These are phyloP conservation scores for Fagopyrum homotropicum DNA, from an alignment of 148 eudicot genomes.

Conservation along the genomic window DNA sequence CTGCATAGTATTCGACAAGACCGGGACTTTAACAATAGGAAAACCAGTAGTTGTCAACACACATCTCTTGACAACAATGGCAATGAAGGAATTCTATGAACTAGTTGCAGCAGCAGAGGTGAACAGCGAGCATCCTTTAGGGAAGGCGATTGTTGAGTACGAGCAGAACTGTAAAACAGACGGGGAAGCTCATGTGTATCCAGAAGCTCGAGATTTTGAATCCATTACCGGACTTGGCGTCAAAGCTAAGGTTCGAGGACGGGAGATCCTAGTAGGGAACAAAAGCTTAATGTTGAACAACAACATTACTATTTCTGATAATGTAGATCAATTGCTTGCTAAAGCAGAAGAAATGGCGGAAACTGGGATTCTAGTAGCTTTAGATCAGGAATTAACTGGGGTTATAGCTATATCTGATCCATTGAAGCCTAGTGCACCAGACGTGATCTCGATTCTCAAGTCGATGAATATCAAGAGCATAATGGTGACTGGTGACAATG, in stretches of 20 bases:
- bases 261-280: constrained; percentile 68
- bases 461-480: constrained; percentile 73
- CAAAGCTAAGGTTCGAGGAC: constrained; percentile 49
- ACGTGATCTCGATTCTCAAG: constrained; percentile 77
- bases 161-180: constrained; percentile 62
- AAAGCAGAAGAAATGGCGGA: constrained; percentile 71
- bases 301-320: constrained; percentile 38
- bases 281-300: constrained; percentile 66
- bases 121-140: constrained; percentile 94
- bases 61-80: constrained; percentile 51
- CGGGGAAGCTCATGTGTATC: constrained; percentile 40
- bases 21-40: constrained; percentile 90
- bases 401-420: constrained; percentile 83
- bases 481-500: constrained; percentile 90
- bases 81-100: constrained; percentile 59
- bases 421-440: constrained; percentile 61
- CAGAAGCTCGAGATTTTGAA: constrained; percentile 58
- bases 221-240: constrained; percentile 83
- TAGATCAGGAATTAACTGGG: constrained; percentile 51
- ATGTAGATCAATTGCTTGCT: constrained; percentile 59
- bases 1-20: constrained; percentile 96
- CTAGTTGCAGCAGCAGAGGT: constrained; percentile 87
- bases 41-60: constrained; percentile 80
- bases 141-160: constrained; percentile 75
- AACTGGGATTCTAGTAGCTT: constrained; percentile 76